Evolutionary conservation across 345 rosid genomes (phyloP), one percentile per base, ranked within the genome.

Genomic region (Isatis tinctoria): DNA sequence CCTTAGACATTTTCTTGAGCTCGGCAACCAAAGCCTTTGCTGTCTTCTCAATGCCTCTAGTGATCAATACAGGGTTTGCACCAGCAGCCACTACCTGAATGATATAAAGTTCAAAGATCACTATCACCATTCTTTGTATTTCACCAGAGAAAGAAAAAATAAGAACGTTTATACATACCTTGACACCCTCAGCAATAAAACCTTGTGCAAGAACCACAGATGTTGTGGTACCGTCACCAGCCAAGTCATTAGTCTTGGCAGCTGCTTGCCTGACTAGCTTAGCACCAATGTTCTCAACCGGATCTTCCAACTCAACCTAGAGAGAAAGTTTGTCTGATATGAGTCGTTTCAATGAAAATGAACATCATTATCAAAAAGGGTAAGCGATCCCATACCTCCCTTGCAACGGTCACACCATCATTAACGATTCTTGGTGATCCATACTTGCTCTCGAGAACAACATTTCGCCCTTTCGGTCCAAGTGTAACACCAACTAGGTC

Each of bases 191-290:
- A 10, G 98, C 89, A 74, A 96, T 92, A 22, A 90, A 94, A 47
- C 99, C 98, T 68, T 92, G 97, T 8, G 99, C 98, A 53, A 96
- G 99, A 74, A 96, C 99, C 75, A 96, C 99, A 8, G 99, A 96
- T 58, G 98, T 96, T 32, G 98, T 96, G 2, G 98, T 96, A 18
- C 99, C 98, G 35, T 92, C 99, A 76, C 98, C 99, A 61, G 99
- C 99, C 83, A 95, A 75, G 86, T 95, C 99, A 78, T 95, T 95
- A 40, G 98, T 95, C 79, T 95, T 95, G 30, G 96, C 87, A 81
- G 99, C 99, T 3, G 98, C 98, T 80, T 96, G 99, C 68, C 99
- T 87, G 70, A 96, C 98, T 73, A 96, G 76, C 82, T 90, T 95
- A 24, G 98, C 98, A 59, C 98, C 99, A 57, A 96, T 96, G 69